These are phyloP conservation scores for Trichoderma atrobrunneum DNA, from an alignment of 2,329 filamentous ascomycete genomes.

Conservation along the genomic window DNA sequence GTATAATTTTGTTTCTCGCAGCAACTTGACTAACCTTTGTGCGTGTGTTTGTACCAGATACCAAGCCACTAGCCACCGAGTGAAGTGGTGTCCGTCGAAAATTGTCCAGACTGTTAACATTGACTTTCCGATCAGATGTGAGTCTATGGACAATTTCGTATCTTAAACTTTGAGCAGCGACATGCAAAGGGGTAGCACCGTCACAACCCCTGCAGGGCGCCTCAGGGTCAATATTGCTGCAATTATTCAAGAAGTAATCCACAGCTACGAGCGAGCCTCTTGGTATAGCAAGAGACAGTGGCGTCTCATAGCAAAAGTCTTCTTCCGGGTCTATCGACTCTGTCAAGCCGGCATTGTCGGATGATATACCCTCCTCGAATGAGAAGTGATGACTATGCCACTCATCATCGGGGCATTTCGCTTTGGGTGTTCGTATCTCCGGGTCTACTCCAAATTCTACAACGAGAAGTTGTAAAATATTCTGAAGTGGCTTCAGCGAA, in stretches of 20 bases:
- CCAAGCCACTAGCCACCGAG: fast-evolving
- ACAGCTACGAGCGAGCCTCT: neutral
- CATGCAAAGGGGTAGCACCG: neutral
- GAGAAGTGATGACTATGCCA: neutral
- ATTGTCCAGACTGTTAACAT: neutral
- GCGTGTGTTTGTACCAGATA: fast-evolving
- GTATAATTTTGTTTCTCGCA: fast-evolving
- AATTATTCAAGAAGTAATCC: neutral
- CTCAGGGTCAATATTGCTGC: neutral
- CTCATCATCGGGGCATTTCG: neutral
- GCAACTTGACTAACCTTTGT: fast-evolving
- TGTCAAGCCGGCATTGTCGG: fast-evolving
- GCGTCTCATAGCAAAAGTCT: neutral
- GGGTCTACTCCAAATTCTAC: neutral
- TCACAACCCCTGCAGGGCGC: neutral
- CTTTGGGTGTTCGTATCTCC: neutral
- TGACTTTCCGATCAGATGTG: neutral
- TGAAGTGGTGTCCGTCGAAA: neutral
- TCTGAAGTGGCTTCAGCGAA: no score
- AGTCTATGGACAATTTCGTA: fast-evolving
- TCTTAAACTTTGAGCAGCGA: neutral
- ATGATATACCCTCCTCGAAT: no score
- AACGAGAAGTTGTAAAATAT: neutral
- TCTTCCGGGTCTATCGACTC: neutral
- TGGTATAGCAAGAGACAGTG: no score